Evolutionary conservation across 192 early-diverging fungal genomes (phyloP).

Genomic region (Pilobolus umbonatus): DNA sequence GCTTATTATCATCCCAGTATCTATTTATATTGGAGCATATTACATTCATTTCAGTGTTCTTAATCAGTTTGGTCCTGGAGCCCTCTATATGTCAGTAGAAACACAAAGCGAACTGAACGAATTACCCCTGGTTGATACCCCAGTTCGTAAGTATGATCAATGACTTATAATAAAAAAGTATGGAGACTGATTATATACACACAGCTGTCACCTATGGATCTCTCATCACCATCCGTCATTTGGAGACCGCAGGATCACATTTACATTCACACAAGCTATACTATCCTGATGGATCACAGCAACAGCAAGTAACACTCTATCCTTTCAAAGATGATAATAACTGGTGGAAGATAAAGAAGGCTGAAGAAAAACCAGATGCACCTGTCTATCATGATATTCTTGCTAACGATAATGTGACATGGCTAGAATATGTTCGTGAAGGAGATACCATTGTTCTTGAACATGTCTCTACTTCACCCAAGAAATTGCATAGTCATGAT

Average conservation of each 20-base stretch:
- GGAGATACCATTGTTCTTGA: constrained; percentile 77
- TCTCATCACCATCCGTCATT: constrained; percentile 57
- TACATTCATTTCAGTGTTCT: constrained; percentile 86
- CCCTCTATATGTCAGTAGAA: constrained; percentile 84
- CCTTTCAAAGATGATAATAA: constrained; percentile 80
- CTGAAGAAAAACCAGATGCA: constrained; percentile 18
- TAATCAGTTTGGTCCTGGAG: constrained; percentile 77
- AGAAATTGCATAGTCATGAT: constrained; percentile 73
- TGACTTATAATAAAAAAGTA: not conserved
- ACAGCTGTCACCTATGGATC: constrained; percentile 65
- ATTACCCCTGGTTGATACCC: constrained; percentile 46
- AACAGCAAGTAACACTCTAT: constrained; percentile 78
- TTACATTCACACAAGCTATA: constrained; percentile 64
- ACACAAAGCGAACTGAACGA: constrained; percentile 83
- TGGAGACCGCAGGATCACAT: constrained; percentile 70
- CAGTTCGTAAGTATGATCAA: constrained; percentile 36
- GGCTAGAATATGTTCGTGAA: constrained; percentile 52
- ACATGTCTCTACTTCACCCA: constrained; percentile 52
- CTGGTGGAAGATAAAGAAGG: constrained; percentile 57
- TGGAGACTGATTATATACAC: not conserved
- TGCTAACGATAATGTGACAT: constrained; percentile 18
- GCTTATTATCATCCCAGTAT: constrained; percentile 75
- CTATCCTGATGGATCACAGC: constrained; percentile 58
- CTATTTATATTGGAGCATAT: constrained; percentile 81
- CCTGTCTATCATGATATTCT: constrained; percentile 9